Percentiles rank a stretch among this genome's conserved stretches.
phyloP scores from a whole-genome alignment of 768 basidiomycete species.

The Tylopilus balloui region DNA sequence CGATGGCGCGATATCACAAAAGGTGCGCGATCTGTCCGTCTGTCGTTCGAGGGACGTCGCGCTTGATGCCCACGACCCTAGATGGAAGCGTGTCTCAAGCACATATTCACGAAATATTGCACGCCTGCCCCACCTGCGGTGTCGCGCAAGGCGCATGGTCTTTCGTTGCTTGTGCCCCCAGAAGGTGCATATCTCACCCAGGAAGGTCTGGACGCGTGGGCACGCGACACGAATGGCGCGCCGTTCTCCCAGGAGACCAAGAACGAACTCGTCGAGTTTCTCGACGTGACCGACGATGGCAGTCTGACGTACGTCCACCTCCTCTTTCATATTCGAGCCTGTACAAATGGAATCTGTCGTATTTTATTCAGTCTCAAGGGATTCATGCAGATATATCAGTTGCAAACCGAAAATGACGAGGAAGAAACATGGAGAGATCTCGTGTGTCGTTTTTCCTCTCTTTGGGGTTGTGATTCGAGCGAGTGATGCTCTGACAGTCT shows the following conservation, averaged over 20 bases:
- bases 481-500: conserved; percentile 39
- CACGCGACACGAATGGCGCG: conserved; percentile 75
- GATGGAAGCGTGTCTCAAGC: conserved; percentile 67
- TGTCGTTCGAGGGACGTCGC: background rate
- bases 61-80: conserved; percentile 21
- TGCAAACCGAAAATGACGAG: conserved; percentile 83
- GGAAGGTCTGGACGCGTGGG: conserved; percentile 69
- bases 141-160: conserved; percentile 19
- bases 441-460: conserved; percentile 37
- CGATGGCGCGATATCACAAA: conserved; percentile 61
- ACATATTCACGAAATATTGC: conserved; percentile 80
- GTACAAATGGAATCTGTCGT: background rate
- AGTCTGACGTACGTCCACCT: conserved; percentile 57
- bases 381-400: conserved; percentile 76
- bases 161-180: conserved; percentile 41
- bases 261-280: conserved; percentile 68
- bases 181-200: conserved; percentile 53
- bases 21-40: conserved; percentile 39
- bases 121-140: conserved; percentile 35
- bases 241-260: conserved; percentile 76
- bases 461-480: conserved; percentile 1
- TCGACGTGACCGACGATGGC: conserved; percentile 71
- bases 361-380: conserved; percentile 60
- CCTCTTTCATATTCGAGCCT: background rate
- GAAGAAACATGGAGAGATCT: conserved; percentile 83